Base-by-base conservation (phyloP, 2,329 filamentous ascomycete genomes). In the Epichloe gansuensis region DNA sequence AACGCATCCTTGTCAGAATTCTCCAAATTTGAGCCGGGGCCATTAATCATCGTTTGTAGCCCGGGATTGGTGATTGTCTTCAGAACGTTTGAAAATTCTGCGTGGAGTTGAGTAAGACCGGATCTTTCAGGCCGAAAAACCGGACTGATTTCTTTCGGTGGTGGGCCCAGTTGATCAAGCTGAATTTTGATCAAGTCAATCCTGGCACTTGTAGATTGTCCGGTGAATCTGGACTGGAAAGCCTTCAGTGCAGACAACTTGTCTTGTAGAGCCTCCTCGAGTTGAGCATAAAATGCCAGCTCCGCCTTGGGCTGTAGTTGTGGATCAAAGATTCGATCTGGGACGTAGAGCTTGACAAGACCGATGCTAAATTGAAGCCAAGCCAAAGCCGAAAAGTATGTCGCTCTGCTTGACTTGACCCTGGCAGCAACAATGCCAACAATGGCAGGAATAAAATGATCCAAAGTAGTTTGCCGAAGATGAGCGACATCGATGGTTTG, bases 261-360 rank as follows among this genome's bases (percentile, higher is more conserved):
- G 5, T 69, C 62, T 12, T 73, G 65, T 2, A 95, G 68, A 9
- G 75, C 71, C 3, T 65, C 58, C 46, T 79, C 76, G 41, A 86
- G 74, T 53, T 82, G 72, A 44, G 73, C 64, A 51, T 77, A 74
- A 51, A 77, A 79, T 44, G 76, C 72, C 21, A 81, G 78, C 59
- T 89, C 83, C 17, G 95, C 77, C 50, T 78, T 73, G 5, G 80
- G 78, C 50, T 78, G 74, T 54, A 83, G 72, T 54, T 83, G 79
- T 1, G 93, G 93, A 65, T 98, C 93, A 61, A 91, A 93, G 3
- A 86, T 78, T 58, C 85, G 83, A 65, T 95, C 85, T 0, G 94
- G 91, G 2, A 97, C 82, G 62, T 91, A 96, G 2, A 96, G 75
- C 56, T 80, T 79, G 47, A 97, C 74, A 41, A 85, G 80, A 15